Conservation (phyloP, 805 yeast species). For the Suhomyces faveliae region DNA sequence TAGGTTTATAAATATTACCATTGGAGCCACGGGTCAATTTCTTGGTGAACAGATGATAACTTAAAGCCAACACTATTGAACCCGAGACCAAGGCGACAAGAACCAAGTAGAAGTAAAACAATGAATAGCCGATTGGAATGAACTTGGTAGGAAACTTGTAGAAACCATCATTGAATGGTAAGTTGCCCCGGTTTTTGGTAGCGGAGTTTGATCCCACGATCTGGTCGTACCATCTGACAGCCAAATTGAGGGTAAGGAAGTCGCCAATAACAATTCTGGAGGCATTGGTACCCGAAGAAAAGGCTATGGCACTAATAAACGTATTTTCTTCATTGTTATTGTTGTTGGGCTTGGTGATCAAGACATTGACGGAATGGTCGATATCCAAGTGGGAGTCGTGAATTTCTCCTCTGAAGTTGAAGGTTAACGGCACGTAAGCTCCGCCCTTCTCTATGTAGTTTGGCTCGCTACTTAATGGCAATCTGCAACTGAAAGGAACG, state of each 20-base stretch:
- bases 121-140: constrained; percentile 26
- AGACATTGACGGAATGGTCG: constrained; percentile 55
- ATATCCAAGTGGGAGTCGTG: constrained; percentile 68
- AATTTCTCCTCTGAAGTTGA: constrained; percentile 65
- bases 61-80: constrained; percentile 19
- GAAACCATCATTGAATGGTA: constrained; percentile 41
- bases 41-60: constrained; percentile 9
- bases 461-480: constrained; percentile 50
- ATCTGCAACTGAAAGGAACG: constrained; percentile 67
- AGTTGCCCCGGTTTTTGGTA: constrained; percentile 12
- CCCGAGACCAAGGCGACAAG: constrained; percentile 23
- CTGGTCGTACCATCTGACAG: constrained; percentile 54
- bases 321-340: constrained; percentile 32
- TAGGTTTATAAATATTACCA: constrained; percentile 6
- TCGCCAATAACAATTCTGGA: constrained; percentile 68
- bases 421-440: constrained; percentile 55
- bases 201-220: constrained; percentile 20
- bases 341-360: constrained; percentile 41
- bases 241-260: constrained; percentile 52
- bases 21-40: constrained; percentile 1
- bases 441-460: constrained; percentile 43
- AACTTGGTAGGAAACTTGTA: constrained; percentile 34
- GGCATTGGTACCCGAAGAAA: constrained; percentile 60
- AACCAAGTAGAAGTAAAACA: constrained; percentile 19
- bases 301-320: constrained; percentile 55